Percentiles rank a stretch among this genome's conserved stretches.
phyloP scores from a whole-genome alignment of 1,139 yeast genomes.

The Yamadazyma sp. region DNA sequence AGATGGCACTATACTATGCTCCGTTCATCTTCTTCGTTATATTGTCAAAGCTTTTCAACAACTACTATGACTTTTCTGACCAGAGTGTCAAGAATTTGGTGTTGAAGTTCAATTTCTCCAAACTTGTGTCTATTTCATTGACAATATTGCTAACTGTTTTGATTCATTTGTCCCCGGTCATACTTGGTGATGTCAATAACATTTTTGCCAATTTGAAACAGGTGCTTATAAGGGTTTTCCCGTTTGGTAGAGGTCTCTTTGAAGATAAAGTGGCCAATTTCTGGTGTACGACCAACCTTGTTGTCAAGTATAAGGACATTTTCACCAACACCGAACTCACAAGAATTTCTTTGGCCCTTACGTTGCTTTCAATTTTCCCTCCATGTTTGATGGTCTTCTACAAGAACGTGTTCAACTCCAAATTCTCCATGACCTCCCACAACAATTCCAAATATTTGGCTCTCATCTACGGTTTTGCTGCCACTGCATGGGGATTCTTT shows the following conservation, averaged over 20 bases:
- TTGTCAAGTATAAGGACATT: conserved; percentile 64
- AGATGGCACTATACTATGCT: conserved; percentile 92
- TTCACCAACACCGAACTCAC: conserved; percentile 64
- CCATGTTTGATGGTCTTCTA: conserved; percentile 55
- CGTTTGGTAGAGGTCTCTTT: conserved; percentile 91
- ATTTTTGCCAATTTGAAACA: conserved; percentile 24
- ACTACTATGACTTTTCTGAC: conserved; percentile 18
- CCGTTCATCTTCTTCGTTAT: conserved; percentile 84
- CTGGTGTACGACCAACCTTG: conserved; percentile 87
- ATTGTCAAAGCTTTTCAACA: conserved; percentile 43
- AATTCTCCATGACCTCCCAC: conserved; percentile 18
- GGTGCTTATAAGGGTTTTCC: conserved; percentile 72
- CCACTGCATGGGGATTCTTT: conserved; percentile 85
- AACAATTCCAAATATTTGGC: conserved; percentile 21
- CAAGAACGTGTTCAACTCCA: conserved; percentile 46
- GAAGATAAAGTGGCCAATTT: conserved; percentile 97
- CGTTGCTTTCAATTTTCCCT: conserved; percentile 69
- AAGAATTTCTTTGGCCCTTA: conserved; percentile 58
- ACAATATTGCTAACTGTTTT: conserved; percentile 60
- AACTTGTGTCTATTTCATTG: conserved; percentile 60
- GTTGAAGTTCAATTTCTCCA: conserved; percentile 31
- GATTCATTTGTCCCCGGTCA: conserved; percentile 62
- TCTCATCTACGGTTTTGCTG: conserved; percentile 68
- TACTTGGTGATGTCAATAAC: conserved; percentile 19
- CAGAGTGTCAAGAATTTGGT: conserved; percentile 11